Conservation (phyloP, 768 basidiomycete species). For the Rhodotorula diobovata region DNA sequence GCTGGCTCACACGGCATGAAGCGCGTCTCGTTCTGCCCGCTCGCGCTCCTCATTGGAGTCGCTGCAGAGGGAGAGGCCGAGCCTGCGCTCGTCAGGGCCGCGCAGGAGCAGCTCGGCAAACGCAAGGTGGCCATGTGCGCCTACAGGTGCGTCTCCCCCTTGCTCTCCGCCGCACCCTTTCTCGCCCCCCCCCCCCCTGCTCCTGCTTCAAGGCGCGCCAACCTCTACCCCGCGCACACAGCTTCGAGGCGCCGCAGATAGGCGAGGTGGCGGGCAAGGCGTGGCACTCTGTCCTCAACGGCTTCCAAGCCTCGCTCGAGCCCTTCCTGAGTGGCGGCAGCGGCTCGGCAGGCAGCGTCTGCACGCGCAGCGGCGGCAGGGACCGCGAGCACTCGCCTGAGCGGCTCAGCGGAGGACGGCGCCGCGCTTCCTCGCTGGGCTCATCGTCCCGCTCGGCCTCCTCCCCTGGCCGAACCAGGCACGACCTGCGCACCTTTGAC, state of each 20-base stretch:
- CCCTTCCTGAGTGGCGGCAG: not conserved
- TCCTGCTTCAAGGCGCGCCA: not conserved
- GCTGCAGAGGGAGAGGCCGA: constrained; percentile 20
- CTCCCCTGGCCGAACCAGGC: not conserved
- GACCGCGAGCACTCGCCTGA: not conserved
- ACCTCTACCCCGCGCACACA: not conserved
- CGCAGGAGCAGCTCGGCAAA: not conserved
- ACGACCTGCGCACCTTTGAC: not conserved
- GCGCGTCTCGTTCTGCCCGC: constrained; percentile 16
- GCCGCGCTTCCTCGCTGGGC: not conserved
- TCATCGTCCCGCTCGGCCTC: not conserved
- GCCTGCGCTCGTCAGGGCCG: not conserved
- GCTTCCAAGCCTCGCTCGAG: constrained; percentile 17
- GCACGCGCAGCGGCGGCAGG: not conserved
- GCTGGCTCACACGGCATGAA: not conserved
- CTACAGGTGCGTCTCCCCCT: constrained; percentile 6
- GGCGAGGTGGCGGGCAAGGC: constrained; percentile 3
- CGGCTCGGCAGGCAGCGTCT: not conserved
- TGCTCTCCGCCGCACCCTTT: too few species aligned
- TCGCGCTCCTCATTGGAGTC: constrained; percentile 11
- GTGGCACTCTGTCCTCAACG: constrained; percentile 12
- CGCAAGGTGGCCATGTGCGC: constrained; percentile 15
- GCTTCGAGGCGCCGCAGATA: constrained; percentile 11
- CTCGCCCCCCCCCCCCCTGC: too few species aligned
- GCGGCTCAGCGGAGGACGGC: not conserved